phyloP scores from a whole-genome alignment of 306 rosid genomes.

The Casuarina glauca region DNA sequence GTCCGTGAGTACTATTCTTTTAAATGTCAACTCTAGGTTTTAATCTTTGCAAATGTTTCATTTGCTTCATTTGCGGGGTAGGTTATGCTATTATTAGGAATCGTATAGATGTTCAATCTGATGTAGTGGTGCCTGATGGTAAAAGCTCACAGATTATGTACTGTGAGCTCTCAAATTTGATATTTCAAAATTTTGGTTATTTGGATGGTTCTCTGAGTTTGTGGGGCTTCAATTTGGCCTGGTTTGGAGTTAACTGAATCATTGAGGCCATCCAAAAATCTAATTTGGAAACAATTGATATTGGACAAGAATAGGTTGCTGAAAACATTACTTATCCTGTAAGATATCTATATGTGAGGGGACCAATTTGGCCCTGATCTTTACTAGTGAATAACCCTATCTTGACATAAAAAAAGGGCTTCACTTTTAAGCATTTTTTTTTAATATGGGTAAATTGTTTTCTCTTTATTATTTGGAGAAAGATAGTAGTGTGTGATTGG shows the following conservation, averaged over 20 bases:
- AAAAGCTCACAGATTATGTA: not conserved
- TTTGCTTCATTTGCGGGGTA: not conserved
- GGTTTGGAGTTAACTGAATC: not conserved
- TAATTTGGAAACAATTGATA: not conserved
- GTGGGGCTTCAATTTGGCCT: not conserved
- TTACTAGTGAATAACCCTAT: not conserved
- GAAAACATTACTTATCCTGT: not conserved
- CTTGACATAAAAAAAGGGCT: not conserved
- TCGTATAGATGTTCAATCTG: not conserved
- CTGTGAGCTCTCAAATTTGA: too few relatives aligned
- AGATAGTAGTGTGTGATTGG: not conserved
- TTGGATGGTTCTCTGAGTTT: not conserved
- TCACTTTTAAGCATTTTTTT: not conserved
- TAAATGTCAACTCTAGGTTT: not conserved
- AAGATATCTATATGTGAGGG: not conserved
- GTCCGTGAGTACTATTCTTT: constrained; percentile 62
- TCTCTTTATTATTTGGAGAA: not conserved
- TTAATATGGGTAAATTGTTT: not conserved
- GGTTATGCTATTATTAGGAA: not conserved
- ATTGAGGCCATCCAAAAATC: not conserved
- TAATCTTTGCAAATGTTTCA: not conserved
- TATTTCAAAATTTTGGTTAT: not conserved
- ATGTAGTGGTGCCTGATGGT: not conserved
- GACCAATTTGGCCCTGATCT: not conserved
- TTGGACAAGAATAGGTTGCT: not conserved